Conservation (phyloP, 2,329 filamentous ascomycete species). For the Fusarium nurragi region DNA sequence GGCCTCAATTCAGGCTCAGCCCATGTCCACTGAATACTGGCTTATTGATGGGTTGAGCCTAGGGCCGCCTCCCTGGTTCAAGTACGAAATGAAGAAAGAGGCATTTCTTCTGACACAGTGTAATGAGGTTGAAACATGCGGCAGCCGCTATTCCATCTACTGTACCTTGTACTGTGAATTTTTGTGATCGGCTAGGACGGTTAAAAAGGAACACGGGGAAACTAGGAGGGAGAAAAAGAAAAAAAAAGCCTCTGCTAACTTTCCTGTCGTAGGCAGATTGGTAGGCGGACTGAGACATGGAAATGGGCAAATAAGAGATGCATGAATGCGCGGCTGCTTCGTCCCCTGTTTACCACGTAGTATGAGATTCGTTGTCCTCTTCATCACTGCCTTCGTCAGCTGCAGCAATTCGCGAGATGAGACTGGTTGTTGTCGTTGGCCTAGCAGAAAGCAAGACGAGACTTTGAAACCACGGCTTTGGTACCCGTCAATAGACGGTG, state of each 20-base stretch:
- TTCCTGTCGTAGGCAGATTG: slow-evolving; percentile 34
- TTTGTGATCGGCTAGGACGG: slow-evolving; percentile 17
- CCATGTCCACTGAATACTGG: slow-evolving; percentile 10
- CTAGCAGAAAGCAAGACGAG: slow-evolving; percentile 9
- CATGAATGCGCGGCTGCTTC: slow-evolving; percentile 15
- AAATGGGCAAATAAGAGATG: slow-evolving; percentile 3
- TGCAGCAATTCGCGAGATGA: slow-evolving; percentile 17
- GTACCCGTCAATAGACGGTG: slow-evolving; percentile 23
- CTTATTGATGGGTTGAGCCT: slow-evolving; percentile 10
- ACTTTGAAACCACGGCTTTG: slow-evolving; percentile 37
- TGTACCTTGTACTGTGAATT: slow-evolving; percentile 9
- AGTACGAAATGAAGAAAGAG: slow-evolving; percentile 23
- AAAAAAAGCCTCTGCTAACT: slow-evolving; percentile 11
- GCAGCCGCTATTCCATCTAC: slow-evolving; percentile 6
- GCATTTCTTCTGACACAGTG: slow-evolving; percentile 35
- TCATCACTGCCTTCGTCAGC: slow-evolving; percentile 37
- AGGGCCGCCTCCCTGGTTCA: slow-evolving; percentile 13
- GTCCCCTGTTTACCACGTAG: neutral
- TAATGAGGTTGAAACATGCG: slow-evolving; percentile 5
- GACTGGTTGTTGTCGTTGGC: slow-evolving; percentile 31
- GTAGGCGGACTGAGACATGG: slow-evolving; percentile 29
- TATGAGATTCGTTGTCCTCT: slow-evolving; percentile 23
- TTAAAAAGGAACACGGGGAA: slow-evolving; percentile 6
- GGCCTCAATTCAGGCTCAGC: slow-evolving; percentile 16
- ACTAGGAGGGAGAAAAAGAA: slow-evolving; percentile 17